Percentiles rank a stretch among this genome's conserved stretches.
These are phyloP conservation scores for Aspergillus diversus DNA, from an alignment of 495 filamentous ascomycete species.

Conservation along the genomic window DNA sequence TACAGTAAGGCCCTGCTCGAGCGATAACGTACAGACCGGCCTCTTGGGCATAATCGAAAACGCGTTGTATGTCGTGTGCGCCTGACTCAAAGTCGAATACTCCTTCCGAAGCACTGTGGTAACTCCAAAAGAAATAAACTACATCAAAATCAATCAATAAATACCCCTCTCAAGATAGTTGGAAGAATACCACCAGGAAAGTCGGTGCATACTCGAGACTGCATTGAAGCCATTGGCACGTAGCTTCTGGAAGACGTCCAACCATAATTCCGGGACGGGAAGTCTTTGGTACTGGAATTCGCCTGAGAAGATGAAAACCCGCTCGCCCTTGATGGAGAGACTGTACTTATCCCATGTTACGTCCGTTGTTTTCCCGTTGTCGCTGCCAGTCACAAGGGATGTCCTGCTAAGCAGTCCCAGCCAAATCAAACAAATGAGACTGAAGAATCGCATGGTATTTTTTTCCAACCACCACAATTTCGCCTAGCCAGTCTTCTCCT, in stretches of 20 bases:
- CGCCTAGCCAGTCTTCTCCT: background rate
- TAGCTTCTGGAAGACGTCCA: conserved; percentile 65
- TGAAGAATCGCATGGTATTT: conserved; percentile 27
- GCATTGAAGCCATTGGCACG: conserved; percentile 62
- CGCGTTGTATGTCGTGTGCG: conserved; percentile 53
- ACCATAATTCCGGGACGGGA: conserved; percentile 62
- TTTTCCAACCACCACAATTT: background rate
- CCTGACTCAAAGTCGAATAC: conserved; percentile 59
- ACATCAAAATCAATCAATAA: conserved; percentile 29
- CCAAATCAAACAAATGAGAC: conserved; percentile 34
- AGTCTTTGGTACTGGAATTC: conserved; percentile 63
- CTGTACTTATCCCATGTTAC: conserved; percentile 59
- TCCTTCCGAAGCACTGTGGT: conserved; percentile 52
- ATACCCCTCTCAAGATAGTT: background rate
- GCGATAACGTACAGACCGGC: conserved; percentile 55
- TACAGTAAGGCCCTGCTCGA: conserved; percentile 62
- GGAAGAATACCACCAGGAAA: background rate
- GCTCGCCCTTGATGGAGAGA: conserved; percentile 57
- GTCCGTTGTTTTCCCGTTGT: conserved; percentile 29
- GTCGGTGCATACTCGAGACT: conserved; percentile 33
- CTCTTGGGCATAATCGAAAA: conserved; percentile 48
- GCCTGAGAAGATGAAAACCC: conserved; percentile 60
- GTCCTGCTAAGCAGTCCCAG: conserved; percentile 20
- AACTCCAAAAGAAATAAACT: conserved; percentile 59
- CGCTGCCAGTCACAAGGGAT: conserved; percentile 42